These are phyloP conservation scores for Cryptosporidium canis DNA, from an alignment of 169 alveolate genomes.

Conservation along the genomic window DNA sequence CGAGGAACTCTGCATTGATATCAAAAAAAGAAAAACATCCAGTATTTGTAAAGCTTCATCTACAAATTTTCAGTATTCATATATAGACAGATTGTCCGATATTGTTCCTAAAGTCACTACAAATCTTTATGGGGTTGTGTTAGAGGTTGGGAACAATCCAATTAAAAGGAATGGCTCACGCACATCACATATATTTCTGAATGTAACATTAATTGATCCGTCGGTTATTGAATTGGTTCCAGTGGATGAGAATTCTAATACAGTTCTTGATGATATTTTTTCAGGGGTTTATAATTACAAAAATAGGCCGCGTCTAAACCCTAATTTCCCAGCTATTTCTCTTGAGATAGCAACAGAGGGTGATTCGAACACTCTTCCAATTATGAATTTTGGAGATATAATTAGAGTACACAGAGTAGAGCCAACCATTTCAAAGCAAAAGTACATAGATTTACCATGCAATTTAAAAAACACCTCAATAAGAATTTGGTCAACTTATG, in stretches of 20 bases:
- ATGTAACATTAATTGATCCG: constrained; percentile 63
- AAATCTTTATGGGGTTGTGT: constrained; percentile 53
- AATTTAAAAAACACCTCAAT: constrained; percentile 48
- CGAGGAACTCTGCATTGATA: neutral
- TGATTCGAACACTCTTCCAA: constrained; percentile 55
- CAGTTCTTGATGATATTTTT: constrained; percentile 27
- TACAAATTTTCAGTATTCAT: constrained; percentile 6
- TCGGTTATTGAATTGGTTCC: constrained; percentile 58
- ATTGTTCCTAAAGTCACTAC: constrained; percentile 32
- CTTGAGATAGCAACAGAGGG: constrained; percentile 59
- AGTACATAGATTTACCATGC: constrained; percentile 53
- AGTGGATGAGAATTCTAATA: constrained; percentile 10
- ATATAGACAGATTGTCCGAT: constrained; percentile 36
- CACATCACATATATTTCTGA: constrained; percentile 35
- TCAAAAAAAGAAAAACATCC: constrained; percentile 17
- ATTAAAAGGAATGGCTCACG: constrained; percentile 15
- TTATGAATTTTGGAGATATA: constrained; percentile 62
- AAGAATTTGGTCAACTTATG: constrained; percentile 49
- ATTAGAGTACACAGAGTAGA: constrained; percentile 64
- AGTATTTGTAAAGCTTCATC: neutral
- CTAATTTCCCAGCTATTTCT: constrained; percentile 37
- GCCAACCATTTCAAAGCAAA: constrained; percentile 51
- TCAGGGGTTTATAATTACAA: constrained; percentile 34
- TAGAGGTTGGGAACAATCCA: constrained; percentile 70
- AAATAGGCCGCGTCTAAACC: constrained; percentile 36